Evolutionary conservation across 331 rosid genomes (phyloP).

Genomic region (Pyrus hybrid): DNA sequence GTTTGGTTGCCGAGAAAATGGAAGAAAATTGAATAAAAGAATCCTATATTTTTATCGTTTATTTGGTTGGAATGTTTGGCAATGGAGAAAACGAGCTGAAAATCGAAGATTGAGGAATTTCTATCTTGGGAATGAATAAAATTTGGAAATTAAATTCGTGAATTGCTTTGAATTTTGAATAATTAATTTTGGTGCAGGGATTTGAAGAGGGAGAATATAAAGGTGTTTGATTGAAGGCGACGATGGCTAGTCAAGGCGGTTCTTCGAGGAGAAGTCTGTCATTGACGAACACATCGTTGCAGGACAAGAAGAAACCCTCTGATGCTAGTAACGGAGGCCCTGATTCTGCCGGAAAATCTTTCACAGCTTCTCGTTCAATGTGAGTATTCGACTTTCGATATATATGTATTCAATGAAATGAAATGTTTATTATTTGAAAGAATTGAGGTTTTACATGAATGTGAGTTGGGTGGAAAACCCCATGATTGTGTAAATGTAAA

Average conservation of each 20-base stretch:
- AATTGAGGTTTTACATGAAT: neutral
- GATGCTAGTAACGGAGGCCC: constrained; percentile 25
- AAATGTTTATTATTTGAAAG: neutral
- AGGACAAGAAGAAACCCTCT: constrained; percentile 37
- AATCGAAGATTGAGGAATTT: neutral
- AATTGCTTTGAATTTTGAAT: neutral
- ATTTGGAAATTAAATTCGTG: neutral
- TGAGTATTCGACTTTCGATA: constrained; percentile 2
- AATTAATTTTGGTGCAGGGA: constrained; percentile 18
- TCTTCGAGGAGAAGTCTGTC: constrained; percentile 57
- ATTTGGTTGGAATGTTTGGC: neutral
- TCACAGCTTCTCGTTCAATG: constrained; percentile 39
- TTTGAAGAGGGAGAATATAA: constrained; percentile 5
- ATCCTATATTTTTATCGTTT: neutral
- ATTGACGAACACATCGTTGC: constrained; percentile 24
- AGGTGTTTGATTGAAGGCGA: constrained; percentile 1
- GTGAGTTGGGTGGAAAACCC: neutral
- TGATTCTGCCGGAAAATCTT: constrained; percentile 44
- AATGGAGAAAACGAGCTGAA: neutral
- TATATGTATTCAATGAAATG: neutral
- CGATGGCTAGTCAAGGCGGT: constrained; percentile 65
- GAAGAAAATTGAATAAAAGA: neutral
- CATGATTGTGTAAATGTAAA: neutral
- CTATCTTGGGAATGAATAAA: neutral
- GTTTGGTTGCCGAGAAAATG: neutral